A percentile compares a stretch with the other conserved stretches of the same genome.
phyloP scores from a whole-genome alignment of 352 stramenopile genomes.

The Paralagenidium karlingii region DNA sequence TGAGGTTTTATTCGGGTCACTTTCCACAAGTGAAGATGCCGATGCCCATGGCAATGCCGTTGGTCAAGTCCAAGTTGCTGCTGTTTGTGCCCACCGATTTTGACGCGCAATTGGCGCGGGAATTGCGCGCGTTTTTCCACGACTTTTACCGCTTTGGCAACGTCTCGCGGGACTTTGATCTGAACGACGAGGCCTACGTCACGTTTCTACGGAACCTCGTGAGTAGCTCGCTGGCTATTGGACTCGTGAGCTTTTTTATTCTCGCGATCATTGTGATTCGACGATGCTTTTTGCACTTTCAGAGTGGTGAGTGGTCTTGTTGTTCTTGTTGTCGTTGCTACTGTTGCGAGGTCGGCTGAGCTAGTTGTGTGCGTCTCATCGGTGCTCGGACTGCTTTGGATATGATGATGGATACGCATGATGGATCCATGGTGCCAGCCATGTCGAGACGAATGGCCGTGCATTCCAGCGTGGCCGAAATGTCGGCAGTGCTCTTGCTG shows the following conservation, averaged over 20 bases:
- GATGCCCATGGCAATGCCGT: too few relatives aligned
- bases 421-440: neutral
- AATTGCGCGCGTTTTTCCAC: constrained; percentile 67
- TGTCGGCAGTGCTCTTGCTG: constrained; percentile 57
- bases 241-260: constrained; percentile 41
- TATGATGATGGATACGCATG: constrained; percentile 9
- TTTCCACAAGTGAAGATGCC: too few relatives aligned
- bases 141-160: constrained; percentile 67
- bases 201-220: constrained; percentile 60
- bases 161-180: constrained; percentile 27
- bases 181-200: constrained; percentile 31
- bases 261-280: constrained; percentile 57
- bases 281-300: constrained; percentile 56
- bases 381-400: constrained; percentile 2
- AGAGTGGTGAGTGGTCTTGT: constrained; percentile 21
- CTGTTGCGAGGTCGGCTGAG: neutral
- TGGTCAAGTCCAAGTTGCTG: too few relatives aligned
- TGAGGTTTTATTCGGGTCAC: too few relatives aligned
- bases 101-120: constrained; percentile 44
- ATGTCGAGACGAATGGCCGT: constrained; percentile 18
- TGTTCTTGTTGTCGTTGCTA: constrained; percentile 3
- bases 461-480: constrained; percentile 41
- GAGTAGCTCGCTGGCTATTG: constrained; percentile 48
- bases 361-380: neutral
- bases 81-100: constrained; percentile 63